phyloP scores from a whole-genome alignment of 805 yeast genomes.

The Clavispora asparagi region DNA sequence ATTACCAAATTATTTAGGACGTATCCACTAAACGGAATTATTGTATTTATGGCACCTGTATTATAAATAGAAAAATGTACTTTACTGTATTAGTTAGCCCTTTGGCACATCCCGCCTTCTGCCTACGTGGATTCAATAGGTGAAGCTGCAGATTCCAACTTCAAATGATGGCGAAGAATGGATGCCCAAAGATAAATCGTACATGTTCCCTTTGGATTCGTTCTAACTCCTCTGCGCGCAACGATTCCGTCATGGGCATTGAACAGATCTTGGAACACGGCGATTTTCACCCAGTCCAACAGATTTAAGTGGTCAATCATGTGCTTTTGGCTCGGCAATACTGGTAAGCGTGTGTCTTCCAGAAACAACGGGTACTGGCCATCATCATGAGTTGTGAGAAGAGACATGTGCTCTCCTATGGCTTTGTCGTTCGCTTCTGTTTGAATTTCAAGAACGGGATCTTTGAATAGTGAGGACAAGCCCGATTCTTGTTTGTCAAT shows the following conservation, averaged over 20 bases:
- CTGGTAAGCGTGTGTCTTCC: conserved; percentile 28
- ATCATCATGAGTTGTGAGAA: conserved; percentile 14
- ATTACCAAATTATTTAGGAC: no score
- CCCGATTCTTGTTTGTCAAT: neutral
- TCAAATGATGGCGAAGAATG: conserved; percentile 27
- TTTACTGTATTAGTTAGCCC: no score
- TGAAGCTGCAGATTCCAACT: conserved; percentile 7
- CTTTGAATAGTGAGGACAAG: neutral
- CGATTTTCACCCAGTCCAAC: conserved; percentile 72
- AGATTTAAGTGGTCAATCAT: conserved; percentile 54
- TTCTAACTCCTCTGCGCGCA: conserved; percentile 61
- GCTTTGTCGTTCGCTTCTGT: conserved; percentile 20
- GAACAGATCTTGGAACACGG: conserved; percentile 62
- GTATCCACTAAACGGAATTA: no score
- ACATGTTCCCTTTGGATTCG: conserved; percentile 49
- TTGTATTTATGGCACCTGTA: no score
- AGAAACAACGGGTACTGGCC: conserved; percentile 26
- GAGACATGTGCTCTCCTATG: conserved; percentile 11
- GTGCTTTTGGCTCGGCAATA: conserved; percentile 30
- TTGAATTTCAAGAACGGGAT: conserved; percentile 15
- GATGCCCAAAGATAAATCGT: conserved; percentile 48
- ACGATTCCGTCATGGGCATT: conserved; percentile 88
- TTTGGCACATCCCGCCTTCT: no score
- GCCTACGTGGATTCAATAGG: no score
- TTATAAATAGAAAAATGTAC: no score